Percentiles rank a stretch among this genome's conserved stretches.
Evolutionary conservation across 306 rosid genomes (phyloP).

Genomic region (Corylus americana): DNA sequence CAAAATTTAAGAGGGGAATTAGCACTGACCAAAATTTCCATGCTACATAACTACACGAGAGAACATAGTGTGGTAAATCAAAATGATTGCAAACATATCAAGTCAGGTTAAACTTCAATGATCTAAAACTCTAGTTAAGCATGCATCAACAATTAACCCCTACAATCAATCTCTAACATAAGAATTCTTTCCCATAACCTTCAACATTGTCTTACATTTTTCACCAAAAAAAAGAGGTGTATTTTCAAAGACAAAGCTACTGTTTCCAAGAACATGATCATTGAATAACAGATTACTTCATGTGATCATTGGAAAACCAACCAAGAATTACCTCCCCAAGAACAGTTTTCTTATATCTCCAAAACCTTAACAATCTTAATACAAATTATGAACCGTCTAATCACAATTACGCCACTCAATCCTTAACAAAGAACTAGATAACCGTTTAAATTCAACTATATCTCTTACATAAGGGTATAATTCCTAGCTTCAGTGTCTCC

Average conservation of each 20-base stretch:
- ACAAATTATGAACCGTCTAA: not conserved
- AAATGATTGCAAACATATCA: not conserved
- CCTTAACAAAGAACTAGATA: not conserved
- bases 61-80: not conserved
- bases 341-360: not conserved
- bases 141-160: not conserved
- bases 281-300: not conserved
- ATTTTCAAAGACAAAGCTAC: not conserved
- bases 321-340: slow-evolving; percentile 10
- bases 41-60: not conserved
- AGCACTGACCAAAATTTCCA: not conserved
- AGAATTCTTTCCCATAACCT: not conserved
- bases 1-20: not conserved
- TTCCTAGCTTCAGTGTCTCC: slow-evolving; percentile 15
- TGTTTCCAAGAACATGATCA: not conserved
- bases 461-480: not conserved
- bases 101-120: not conserved
- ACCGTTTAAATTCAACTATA: slow-evolving; percentile 13
- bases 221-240: not conserved
- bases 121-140: slow-evolving; percentile 1
- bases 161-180: not conserved
- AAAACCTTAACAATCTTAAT: not conserved
- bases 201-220: not conserved
- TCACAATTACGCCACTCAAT: not conserved
- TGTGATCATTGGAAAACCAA: not conserved